A percentile compares a stretch with the other conserved stretches of the same genome.
Conservation (phyloP, 1,284 basidiomycete genomes). For the Pyrrhoderma noxium region DNA sequence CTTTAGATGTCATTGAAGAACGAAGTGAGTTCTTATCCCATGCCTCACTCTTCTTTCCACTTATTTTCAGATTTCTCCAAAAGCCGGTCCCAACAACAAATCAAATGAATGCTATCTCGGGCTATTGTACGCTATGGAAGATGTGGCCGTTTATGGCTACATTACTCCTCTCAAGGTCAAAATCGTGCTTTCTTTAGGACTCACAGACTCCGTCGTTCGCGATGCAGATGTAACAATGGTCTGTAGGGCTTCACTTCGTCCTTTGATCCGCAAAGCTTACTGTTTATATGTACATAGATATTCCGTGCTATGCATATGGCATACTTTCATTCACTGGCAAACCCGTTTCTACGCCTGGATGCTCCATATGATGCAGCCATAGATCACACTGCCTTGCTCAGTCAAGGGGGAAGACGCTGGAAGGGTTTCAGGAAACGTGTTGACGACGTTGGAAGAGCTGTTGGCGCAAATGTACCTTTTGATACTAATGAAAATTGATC, state of each 20-base stretch:
- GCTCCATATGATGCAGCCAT: slow-evolving; percentile 36
- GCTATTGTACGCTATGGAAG: slow-evolving; percentile 72
- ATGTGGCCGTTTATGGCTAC: slow-evolving; percentile 77
- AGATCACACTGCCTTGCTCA: slow-evolving; percentile 49
- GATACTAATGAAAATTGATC: slow-evolving; percentile 10
- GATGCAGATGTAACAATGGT: slow-evolving; percentile 68
- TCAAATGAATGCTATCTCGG: slow-evolving; percentile 69
- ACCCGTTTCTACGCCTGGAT: slow-evolving; percentile 67
- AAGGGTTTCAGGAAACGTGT: slow-evolving; percentile 57
- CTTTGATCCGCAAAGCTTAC: background rate
- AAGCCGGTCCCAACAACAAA: slow-evolving; percentile 35
- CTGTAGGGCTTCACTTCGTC: slow-evolving; percentile 20
- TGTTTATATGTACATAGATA: slow-evolving; percentile 36
- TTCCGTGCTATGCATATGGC: slow-evolving; percentile 79
- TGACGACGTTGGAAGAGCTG: slow-evolving; percentile 60
- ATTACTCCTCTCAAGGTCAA: slow-evolving; percentile 76
- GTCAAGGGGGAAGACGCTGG: slow-evolving; percentile 60
- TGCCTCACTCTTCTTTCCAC: slow-evolving; percentile 15
- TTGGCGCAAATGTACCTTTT: slow-evolving; percentile 33
- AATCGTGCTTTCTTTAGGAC: slow-evolving; percentile 65
- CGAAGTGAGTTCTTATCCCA: slow-evolving; percentile 36
- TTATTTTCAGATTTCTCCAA: slow-evolving; percentile 27
- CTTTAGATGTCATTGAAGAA: slow-evolving; percentile 75
- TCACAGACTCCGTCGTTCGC: slow-evolving; percentile 71
- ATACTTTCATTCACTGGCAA: slow-evolving; percentile 68